These are phyloP conservation scores for Penicillium chermesinum DNA, from an alignment of 495 filamentous ascomycete species.

Conservation along the genomic window DNA sequence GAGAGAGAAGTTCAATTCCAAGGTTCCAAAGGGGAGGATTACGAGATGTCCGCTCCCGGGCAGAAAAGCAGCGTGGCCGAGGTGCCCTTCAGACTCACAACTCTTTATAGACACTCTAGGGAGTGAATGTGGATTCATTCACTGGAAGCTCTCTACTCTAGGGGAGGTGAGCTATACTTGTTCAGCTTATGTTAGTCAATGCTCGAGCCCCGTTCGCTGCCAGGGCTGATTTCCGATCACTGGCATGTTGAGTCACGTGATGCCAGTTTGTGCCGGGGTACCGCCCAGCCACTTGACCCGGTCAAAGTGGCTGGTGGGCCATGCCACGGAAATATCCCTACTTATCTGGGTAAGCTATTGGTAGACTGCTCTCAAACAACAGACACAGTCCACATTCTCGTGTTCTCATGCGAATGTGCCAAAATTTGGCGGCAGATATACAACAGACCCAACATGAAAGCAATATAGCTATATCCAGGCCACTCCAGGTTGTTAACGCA, in stretches of 20 bases:
- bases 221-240: background rate
- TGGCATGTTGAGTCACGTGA: conserved; percentile 21
- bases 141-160: background rate
- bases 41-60: conserved; percentile 22
- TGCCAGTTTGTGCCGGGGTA: too few species aligned
- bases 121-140: background rate
- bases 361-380: too few species aligned
- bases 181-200: background rate
- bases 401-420: too few species aligned
- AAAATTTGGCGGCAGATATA: too few species aligned
- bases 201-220: background rate
- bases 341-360: too few species aligned
- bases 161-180: background rate
- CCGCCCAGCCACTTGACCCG: too few species aligned
- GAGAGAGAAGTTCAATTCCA: conserved; percentile 16
- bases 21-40: conserved; percentile 18
- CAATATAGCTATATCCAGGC: background rate
- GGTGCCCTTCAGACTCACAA: conserved; percentile 8
- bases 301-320: too few species aligned
- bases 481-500: background rate
- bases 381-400: too few species aligned
- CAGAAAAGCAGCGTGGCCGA: conserved; percentile 11
- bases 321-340: too few species aligned
- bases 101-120: background rate
- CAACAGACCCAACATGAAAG: too few species aligned